Conservation (phyloP, 192 early-diverging fungal genomes). For the Entophlyctis luteolus region DNA sequence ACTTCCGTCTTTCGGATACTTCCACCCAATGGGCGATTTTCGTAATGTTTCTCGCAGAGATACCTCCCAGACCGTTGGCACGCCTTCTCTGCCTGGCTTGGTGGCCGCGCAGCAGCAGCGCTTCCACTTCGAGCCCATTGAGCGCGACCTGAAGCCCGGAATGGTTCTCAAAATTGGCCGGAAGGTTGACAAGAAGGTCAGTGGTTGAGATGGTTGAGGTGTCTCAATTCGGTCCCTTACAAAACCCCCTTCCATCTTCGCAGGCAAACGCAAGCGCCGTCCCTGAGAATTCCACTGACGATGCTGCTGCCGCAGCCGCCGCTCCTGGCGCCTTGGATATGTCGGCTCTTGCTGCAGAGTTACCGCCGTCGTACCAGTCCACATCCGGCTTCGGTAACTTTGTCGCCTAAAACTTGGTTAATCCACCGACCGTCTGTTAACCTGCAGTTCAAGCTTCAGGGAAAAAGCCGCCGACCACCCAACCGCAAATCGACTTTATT, state of each 20-base stretch:
- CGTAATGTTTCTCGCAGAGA: neutral
- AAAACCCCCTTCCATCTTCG: neutral
- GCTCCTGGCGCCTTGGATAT: neutral
- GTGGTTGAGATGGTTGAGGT: neutral
- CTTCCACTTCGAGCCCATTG: constrained; percentile 41
- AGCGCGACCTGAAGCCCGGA: constrained; percentile 31
- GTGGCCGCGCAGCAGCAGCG: neutral
- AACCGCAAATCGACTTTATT: constrained; percentile 29
- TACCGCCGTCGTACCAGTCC: constrained; percentile 18
- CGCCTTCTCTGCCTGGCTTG: neutral
- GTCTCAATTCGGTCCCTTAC: neutral
- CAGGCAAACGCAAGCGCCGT: neutral
- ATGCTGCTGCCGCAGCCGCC: neutral
- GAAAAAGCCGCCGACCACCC: neutral
- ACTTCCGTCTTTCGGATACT: neutral
- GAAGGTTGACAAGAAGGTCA: constrained; percentile 37
- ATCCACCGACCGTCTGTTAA: neutral
- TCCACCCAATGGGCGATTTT: too few relatives aligned
- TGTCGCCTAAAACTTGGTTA: neutral
- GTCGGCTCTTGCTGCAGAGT: neutral
- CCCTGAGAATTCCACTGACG: neutral
- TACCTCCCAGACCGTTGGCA: neutral
- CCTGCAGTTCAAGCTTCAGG: neutral
- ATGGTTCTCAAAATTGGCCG: constrained; percentile 41
- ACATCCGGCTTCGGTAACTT: constrained; percentile 11